Evolutionary conservation across 2,329 filamentous ascomycete species (phyloP).

Genomic region (Pyricularia sp.): DNA sequence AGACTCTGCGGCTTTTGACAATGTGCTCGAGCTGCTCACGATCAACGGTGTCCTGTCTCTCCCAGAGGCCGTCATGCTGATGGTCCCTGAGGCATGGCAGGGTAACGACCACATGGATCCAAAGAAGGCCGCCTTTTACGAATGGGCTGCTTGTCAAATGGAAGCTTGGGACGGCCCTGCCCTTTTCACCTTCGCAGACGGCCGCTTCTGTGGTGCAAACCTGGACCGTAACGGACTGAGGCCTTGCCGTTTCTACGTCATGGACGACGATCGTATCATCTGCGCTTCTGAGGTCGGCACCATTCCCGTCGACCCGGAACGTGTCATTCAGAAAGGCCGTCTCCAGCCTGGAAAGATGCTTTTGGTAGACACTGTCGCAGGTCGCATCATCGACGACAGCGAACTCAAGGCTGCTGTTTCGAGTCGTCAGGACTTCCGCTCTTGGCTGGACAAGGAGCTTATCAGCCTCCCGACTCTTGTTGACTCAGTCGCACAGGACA

Average conservation of each 20-base stretch:
- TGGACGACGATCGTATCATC: slow-evolving; percentile 92
- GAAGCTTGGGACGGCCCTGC: slow-evolving; percentile 97
- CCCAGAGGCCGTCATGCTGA: slow-evolving; percentile 93
- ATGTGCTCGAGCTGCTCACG: slow-evolving; percentile 82
- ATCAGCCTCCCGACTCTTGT: slow-evolving; percentile 68
- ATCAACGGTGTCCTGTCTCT: slow-evolving; percentile 94
- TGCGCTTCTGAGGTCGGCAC: slow-evolving; percentile 95
- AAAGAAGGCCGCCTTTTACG: slow-evolving; percentile 92
- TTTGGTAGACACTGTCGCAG: slow-evolving; percentile 76
- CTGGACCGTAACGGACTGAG: slow-evolving; percentile 89
- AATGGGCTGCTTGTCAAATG: slow-evolving; percentile 98
- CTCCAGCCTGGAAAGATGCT: slow-evolving; percentile 93
- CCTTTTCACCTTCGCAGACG: slow-evolving; percentile 93
- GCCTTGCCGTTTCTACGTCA: slow-evolving; percentile 93
- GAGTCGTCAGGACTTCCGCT: slow-evolving; percentile 73
- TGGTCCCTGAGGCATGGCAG: slow-evolving; percentile 98
- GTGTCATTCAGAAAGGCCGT: slow-evolving; percentile 82
- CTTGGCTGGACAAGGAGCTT: slow-evolving; percentile 78
- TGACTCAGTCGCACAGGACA: slow-evolving; percentile 44
- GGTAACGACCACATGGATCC: slow-evolving; percentile 86
- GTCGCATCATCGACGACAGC: slow-evolving; percentile 85
- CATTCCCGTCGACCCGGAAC: slow-evolving; percentile 80
- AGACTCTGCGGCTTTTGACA: slow-evolving; percentile 94
- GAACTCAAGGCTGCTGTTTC: slow-evolving; percentile 84
- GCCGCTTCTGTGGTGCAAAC: slow-evolving; percentile 92